A percentile compares a stretch with the other conserved stretches of the same genome.
These are phyloP conservation scores for Aspergillus hortae DNA, from an alignment of 2,329 filamentous ascomycete genomes.

Conservation along the genomic window DNA sequence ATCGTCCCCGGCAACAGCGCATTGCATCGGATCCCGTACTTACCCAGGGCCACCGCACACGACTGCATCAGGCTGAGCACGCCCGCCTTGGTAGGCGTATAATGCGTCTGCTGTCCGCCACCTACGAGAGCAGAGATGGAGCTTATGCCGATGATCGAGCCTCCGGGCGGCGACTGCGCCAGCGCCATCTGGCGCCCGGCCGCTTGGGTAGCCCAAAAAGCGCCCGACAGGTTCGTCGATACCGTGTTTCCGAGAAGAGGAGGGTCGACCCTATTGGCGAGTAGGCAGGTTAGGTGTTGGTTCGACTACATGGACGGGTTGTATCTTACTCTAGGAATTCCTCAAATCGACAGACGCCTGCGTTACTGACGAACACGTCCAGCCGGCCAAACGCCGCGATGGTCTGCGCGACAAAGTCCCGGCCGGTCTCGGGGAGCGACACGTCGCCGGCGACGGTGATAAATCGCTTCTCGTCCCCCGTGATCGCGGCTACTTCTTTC, in stretches of 20 bases:
- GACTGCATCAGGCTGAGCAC: constrained; percentile 79
- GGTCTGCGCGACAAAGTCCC: constrained; percentile 62
- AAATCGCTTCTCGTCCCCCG: constrained; percentile 41
- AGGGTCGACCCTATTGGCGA: constrained; percentile 54
- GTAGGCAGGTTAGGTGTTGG: neutral
- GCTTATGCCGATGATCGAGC: constrained; percentile 62
- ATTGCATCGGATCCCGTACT: constrained; percentile 75
- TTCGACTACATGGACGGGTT: too few relatives aligned
- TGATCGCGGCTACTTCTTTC: constrained; percentile 27
- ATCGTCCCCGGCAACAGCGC: constrained; percentile 80
- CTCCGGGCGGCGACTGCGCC: constrained; percentile 64
- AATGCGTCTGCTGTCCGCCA: constrained; percentile 75
- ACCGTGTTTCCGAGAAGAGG: constrained; percentile 70
- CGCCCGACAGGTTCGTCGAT: constrained; percentile 76
- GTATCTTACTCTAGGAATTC: constrained; percentile 69
- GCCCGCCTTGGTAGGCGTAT: constrained; percentile 85
- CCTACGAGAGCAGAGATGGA: constrained; percentile 50
- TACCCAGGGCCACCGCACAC: constrained; percentile 72
- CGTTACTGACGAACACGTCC: constrained; percentile 83
- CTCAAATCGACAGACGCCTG: constrained; percentile 82
- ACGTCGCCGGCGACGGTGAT: constrained; percentile 75
- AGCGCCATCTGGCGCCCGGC: constrained; percentile 81
- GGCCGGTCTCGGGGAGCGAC: constrained; percentile 67
- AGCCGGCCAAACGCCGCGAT: constrained; percentile 56
- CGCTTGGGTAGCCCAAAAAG: constrained; percentile 84